phyloP scores from a whole-genome alignment of 2,329 filamentous ascomycete species.

The Fusarium metavorans region DNA sequence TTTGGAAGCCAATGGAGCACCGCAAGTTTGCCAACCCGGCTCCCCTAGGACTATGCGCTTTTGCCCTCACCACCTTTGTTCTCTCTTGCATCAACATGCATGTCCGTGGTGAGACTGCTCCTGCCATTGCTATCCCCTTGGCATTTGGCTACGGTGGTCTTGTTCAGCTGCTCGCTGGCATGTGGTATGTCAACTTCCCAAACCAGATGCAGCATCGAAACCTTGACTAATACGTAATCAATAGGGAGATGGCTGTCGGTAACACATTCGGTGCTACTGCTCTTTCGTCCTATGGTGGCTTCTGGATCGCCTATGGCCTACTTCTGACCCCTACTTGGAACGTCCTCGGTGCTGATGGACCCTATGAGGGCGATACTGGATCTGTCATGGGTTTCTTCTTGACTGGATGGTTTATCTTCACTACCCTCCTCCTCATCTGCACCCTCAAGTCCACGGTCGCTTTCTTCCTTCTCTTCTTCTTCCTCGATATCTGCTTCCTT shows the following conservation, averaged over 20 bases:
- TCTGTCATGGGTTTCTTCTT: conserved; percentile 81
- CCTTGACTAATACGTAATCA: conserved; percentile 9
- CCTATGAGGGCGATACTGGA: conserved; percentile 59
- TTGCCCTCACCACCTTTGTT: conserved; percentile 86
- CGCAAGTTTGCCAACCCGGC: conserved; percentile 85
- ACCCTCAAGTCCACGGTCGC: conserved; percentile 82
- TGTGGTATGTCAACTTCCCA: conserved; percentile 74
- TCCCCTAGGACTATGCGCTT: conserved; percentile 80
- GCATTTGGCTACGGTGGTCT: conserved; percentile 80
- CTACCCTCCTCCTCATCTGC: conserved; percentile 77
- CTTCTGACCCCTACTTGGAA: conserved; percentile 76
- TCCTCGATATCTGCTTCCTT: conserved; percentile 80
- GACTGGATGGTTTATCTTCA: conserved; percentile 88
- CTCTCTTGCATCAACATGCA: conserved; percentile 80
- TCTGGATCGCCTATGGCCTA: conserved; percentile 84
- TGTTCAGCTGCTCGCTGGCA: conserved; percentile 83
- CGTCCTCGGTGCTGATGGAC: conserved; percentile 60
- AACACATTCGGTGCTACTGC: conserved; percentile 90
- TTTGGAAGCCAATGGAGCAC: conserved; percentile 71
- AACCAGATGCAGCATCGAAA: neutral
- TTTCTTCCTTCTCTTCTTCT: conserved; percentile 83
- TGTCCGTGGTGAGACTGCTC: conserved; percentile 67
- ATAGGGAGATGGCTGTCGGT: conserved; percentile 86
- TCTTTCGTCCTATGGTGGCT: conserved; percentile 84
- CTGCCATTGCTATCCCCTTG: conserved; percentile 76